Evolutionary conservation across 2,329 filamentous ascomycete genomes (phyloP).

Genomic region (Talaromyces marneffei): DNA sequence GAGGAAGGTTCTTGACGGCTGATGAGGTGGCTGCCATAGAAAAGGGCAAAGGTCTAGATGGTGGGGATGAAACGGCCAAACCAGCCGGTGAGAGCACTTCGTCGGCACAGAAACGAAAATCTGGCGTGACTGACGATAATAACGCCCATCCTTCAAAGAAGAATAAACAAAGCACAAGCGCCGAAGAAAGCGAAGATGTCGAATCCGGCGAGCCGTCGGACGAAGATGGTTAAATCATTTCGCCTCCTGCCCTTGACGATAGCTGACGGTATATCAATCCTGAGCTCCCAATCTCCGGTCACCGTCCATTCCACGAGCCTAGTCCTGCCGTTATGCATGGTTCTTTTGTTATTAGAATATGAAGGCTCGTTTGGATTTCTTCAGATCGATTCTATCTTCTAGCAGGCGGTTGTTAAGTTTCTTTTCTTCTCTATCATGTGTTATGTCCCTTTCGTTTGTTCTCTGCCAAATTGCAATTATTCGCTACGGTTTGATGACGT

Average conservation of each 20-base stretch:
- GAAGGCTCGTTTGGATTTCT: conserved; percentile 15
- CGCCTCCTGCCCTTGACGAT: background rate
- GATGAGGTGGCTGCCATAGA: conserved; percentile 93
- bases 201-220: conserved; percentile 45
- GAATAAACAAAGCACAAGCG: conserved; percentile 46
- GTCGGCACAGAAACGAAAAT: conserved; percentile 48
- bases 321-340: background rate
- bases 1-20: conserved; percentile 90
- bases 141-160: conserved; percentile 44
- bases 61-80: conserved; percentile 25
- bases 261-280: background rate
- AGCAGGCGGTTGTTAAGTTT: conserved; percentile 29
- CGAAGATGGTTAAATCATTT: conserved; percentile 40
- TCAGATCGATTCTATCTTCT: conserved; percentile 19
- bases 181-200: conserved; percentile 47
- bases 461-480: conserved; percentile 10
- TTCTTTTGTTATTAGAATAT: conserved; percentile 3
- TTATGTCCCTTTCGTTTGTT: conserved; percentile 7
- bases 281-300: conserved; percentile 6
- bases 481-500: conserved; percentile 17
- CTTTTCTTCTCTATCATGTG: conserved; percentile 10
- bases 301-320: background rate
- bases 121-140: conserved; percentile 41
- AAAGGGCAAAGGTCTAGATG: conserved; percentile 47
- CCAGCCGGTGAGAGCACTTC: conserved; percentile 29